A percentile compares a stretch with the other conserved stretches of the same genome.
These are phyloP conservation scores for Ganoderma lingzhi DNA, from an alignment of 1,284 basidiomycete genomes.

Conservation along the genomic window DNA sequence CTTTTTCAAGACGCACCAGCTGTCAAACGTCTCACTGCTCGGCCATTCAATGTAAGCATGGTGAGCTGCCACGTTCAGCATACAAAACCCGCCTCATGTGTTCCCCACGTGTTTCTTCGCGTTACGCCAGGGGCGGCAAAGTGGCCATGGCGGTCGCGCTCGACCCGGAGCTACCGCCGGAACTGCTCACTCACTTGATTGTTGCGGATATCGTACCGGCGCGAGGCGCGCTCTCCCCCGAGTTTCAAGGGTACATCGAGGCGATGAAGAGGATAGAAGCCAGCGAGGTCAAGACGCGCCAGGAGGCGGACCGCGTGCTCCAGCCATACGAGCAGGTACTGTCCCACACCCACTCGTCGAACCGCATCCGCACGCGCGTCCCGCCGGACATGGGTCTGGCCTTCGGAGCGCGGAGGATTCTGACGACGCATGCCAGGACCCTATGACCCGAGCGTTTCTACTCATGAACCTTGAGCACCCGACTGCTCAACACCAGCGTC, in stretches of 20 bases:
- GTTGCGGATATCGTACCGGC: slow-evolving; percentile 85
- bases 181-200: slow-evolving; percentile 69
- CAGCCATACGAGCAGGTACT: slow-evolving; percentile 64
- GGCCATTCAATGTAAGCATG: slow-evolving; percentile 83
- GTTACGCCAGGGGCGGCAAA: slow-evolving; percentile 81
- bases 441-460: slow-evolving; percentile 78
- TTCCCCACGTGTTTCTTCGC: neutral
- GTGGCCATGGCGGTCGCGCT: slow-evolving; percentile 85
- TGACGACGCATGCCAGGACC: slow-evolving; percentile 57
- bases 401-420: neutral
- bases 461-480: slow-evolving; percentile 77
- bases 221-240: slow-evolving; percentile 65
- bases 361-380: neutral
- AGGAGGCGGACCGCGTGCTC: slow-evolving; percentile 74
- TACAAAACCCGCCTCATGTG: neutral
- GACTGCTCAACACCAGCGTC: slow-evolving; percentile 37
- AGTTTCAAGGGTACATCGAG: slow-evolving; percentile 72
- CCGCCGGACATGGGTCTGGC: neutral
- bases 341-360: slow-evolving; percentile 3
- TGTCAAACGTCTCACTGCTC: slow-evolving; percentile 73
- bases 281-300: slow-evolving; percentile 59
- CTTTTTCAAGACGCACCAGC: slow-evolving; percentile 59
- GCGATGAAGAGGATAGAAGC: slow-evolving; percentile 77
- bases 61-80: slow-evolving; percentile 34
- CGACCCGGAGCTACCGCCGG: slow-evolving; percentile 53